phyloP scores from a whole-genome alignment of 139 green algal species.

The Chlorella sp. region DNA sequence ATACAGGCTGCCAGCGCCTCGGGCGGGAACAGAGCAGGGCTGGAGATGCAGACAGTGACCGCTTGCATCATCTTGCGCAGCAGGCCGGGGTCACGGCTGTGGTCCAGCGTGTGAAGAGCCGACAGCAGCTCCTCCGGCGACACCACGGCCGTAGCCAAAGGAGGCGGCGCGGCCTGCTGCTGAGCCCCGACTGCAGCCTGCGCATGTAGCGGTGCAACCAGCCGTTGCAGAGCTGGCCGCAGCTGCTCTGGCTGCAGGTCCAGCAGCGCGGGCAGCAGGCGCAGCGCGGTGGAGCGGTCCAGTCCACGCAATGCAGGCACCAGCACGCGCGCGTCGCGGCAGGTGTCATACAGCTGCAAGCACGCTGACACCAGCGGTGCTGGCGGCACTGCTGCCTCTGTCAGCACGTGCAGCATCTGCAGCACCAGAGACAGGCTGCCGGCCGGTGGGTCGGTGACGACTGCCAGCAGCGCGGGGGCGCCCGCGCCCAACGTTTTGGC shows the following conservation, averaged over 20 bases:
- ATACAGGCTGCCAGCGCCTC: slow-evolving; percentile 44
- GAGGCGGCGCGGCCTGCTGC: background rate
- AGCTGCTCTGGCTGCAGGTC: slow-evolving; percentile 40
- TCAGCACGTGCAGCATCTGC: slow-evolving; percentile 66
- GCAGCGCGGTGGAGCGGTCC: slow-evolving; percentile 32
- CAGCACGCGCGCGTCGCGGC: slow-evolving; percentile 35
- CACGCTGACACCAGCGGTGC: slow-evolving; percentile 48
- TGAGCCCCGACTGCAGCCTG: background rate
- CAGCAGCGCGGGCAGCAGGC: slow-evolving; percentile 53
- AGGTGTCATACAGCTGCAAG: slow-evolving; percentile 25
- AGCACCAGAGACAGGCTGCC: slow-evolving; percentile 63
- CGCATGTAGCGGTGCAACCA: slow-evolving; percentile 12
- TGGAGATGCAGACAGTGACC: slow-evolving; percentile 66
- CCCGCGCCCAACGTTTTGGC: slow-evolving; percentile 53
- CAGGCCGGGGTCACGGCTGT: slow-evolving; percentile 14
- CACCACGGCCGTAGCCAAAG: slow-evolving; percentile 45
- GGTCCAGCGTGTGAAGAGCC: slow-evolving; percentile 66
- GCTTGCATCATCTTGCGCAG: slow-evolving; percentile 60
- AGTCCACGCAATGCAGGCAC: slow-evolving; percentile 54
- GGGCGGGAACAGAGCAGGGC: slow-evolving; percentile 31
- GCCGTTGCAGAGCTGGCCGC: slow-evolving; percentile 27
- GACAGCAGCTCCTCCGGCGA: slow-evolving; percentile 71
- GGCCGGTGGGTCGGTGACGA: slow-evolving; percentile 37
- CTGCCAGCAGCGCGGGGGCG: slow-evolving; percentile 50
- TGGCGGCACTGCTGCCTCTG: slow-evolving; percentile 41